Evolutionary conservation across 139 green algal species (phyloP), one percentile per base, ranked within the genome.

Genomic region (Closterium sp.): DNA sequence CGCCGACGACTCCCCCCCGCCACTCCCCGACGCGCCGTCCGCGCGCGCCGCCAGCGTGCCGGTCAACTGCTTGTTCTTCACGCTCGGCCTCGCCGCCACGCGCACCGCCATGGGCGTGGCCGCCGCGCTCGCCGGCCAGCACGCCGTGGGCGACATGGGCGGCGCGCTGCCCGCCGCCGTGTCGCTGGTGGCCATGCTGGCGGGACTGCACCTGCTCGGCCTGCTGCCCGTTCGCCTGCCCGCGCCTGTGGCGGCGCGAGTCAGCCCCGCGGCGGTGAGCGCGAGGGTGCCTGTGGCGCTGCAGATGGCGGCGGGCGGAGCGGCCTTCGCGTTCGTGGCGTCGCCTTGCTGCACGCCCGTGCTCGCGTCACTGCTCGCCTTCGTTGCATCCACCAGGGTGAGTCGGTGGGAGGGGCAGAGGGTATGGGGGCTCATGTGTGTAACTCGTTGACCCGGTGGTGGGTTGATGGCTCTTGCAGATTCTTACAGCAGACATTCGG

Each of bases 341-440:
- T 99, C 97, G 27, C 98, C 97, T 9, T 98, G 97, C 97, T 98
- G 96, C 93, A 99, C 98, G 22, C 98, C 98, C 13, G 97, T 99
- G 70, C 96, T 99, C 32, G 97, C 98, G 1, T 98, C 98, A 0
- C 94, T 99, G 42, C 96, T 99, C 22, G 98, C 97, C 0, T 99
- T 97, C 90, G 97, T 98, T 0, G 96, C 96, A 1, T 95, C 97
- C 10, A 96, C 96, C 6, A 30, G 89, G 88, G 91, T 94, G 86
- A 19, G 45, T 86, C 34, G 34, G 31, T 70, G 50, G 17, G 50
- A 21, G 13, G 31, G 79, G 79, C 79, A 45, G 85, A 38, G 84
- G 84, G 84, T 28, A 6, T 87, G 27, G 84, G 27, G 27, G 27
- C 84, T 88, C 6, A 88, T 31, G 28, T 88, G 85, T 17, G 85